phyloP scores from a whole-genome alignment of 495 filamentous ascomycete genomes.

The Penicillium pancosmium region DNA sequence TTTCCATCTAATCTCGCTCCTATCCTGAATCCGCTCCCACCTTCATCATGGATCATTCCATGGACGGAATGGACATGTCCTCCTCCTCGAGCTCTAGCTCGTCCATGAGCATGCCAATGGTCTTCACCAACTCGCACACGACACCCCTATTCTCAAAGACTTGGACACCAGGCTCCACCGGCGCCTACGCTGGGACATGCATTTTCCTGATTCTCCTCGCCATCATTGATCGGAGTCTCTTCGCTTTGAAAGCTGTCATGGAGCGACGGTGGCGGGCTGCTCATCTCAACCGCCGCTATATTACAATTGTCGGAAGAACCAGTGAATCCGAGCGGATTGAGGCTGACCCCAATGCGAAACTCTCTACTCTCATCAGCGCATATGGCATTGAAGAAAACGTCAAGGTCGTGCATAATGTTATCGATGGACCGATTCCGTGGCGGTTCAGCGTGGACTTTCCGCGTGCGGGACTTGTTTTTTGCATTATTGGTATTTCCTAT shows the following conservation, averaged over 20 bases:
- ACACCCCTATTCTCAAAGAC: constrained; percentile 73
- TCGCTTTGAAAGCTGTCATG: constrained; percentile 64
- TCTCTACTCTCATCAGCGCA: constrained; percentile 58
- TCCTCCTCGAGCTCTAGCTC: constrained; percentile 15
- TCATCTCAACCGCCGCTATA: constrained; percentile 71
- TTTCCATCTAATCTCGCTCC: background rate
- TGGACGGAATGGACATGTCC: constrained; percentile 13
- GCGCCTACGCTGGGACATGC: constrained; percentile 80
- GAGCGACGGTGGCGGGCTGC: constrained; percentile 62
- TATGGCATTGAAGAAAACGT: constrained; percentile 77
- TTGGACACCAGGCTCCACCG: constrained; percentile 72
- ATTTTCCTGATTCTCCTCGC: constrained; percentile 81
- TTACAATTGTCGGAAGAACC: constrained; percentile 68
- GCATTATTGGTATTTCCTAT: constrained; percentile 78
- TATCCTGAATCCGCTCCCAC: background rate
- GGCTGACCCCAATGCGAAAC: constrained; percentile 58
- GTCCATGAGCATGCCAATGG: constrained; percentile 22
- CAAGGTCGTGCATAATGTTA: constrained; percentile 60
- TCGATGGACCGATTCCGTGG: constrained; percentile 60
- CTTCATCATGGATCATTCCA: background rate
- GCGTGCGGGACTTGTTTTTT: constrained; percentile 66
- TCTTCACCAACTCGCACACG: constrained; percentile 60
- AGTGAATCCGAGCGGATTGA: constrained; percentile 57
- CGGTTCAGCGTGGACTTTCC: constrained; percentile 77
- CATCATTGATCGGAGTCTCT: constrained; percentile 64